Conservation (phyloP, 2,329 filamentous ascomycete genomes). For the Domatiomyces globalis region DNA sequence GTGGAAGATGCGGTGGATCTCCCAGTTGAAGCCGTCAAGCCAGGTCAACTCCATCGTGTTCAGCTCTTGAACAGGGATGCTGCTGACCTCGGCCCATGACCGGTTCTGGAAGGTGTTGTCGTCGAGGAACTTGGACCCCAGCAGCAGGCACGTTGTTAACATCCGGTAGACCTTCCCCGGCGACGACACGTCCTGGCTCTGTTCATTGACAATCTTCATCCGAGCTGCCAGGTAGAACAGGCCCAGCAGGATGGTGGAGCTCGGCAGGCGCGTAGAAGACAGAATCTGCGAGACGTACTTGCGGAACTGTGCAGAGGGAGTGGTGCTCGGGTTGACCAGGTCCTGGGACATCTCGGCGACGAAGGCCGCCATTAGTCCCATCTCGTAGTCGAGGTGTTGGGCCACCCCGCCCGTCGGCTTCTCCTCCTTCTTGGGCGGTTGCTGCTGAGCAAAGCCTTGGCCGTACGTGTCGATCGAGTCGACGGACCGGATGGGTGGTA, state of each 20-base stretch:
- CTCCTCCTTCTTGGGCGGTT: conserved; percentile 41
- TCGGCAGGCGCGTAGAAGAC: conserved; percentile 76
- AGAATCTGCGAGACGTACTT: conserved; percentile 88
- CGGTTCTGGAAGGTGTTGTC: conserved; percentile 97
- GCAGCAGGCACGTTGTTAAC: conserved; percentile 67
- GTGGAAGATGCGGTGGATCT: conserved; percentile 67
- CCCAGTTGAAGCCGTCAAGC: conserved; percentile 69
- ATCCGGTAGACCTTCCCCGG: conserved; percentile 71
- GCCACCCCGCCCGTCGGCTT: conserved; percentile 73
- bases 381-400: conserved; percentile 89
- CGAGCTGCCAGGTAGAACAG: conserved; percentile 79
- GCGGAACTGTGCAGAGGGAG: conserved; percentile 59
- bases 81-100: conserved; percentile 91
- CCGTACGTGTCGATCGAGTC: conserved; percentile 20
- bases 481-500: conserved; percentile 30
- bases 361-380: conserved; percentile 91
- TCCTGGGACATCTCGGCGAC: conserved; percentile 75
- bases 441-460: conserved; percentile 18
- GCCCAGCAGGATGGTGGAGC: conserved; percentile 78
- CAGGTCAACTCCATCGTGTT: conserved; percentile 80
- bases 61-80: conserved; percentile 68
- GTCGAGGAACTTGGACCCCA: conserved; percentile 90
- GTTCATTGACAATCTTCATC: conserved; percentile 56
- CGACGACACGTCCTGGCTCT: conserved; percentile 40
- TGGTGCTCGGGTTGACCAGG: conserved; percentile 50